These are phyloP conservation scores for Malania oleifera DNA, from an alignment of 164 flowering plant species.

Conservation along the genomic window DNA sequence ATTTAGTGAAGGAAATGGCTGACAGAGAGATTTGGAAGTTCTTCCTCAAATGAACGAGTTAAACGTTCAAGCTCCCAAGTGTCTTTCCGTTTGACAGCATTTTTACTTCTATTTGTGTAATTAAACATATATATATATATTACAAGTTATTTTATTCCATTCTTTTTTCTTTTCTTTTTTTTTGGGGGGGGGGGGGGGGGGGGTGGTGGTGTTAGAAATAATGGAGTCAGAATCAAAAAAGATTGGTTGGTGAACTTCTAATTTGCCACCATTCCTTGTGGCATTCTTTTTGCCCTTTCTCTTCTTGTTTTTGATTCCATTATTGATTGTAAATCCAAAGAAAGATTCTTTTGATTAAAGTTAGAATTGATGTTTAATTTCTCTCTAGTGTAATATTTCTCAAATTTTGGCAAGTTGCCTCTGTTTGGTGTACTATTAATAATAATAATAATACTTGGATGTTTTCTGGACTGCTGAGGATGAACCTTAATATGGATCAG, in stretches of 20 bases:
- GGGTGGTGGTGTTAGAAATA: no score
- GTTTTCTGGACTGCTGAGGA: no score
- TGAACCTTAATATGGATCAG: no score
- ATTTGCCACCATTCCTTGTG: not conserved
- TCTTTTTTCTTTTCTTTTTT: not conserved
- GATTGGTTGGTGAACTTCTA: not conserved
- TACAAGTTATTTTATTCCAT: not conserved
- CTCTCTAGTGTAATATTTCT: no score
- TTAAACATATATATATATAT: no score
- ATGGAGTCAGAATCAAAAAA: not conserved
- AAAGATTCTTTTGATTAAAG: conserved; percentile 2
- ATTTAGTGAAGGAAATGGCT: conserved; percentile 54
- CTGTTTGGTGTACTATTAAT: no score
- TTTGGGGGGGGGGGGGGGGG: no score
- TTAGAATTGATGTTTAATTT: not conserved
- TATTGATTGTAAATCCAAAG: conserved; percentile 3
- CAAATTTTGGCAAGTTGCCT: no score
- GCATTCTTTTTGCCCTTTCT: not conserved
- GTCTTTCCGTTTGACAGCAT: not conserved
- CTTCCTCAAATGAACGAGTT: conserved; percentile 53
- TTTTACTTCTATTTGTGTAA: not conserved
- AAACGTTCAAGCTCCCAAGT: not conserved
- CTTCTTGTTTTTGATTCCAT: not conserved
- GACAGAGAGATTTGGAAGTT: conserved; percentile 86
- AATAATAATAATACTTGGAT: no score